Conservation (phyloP, 2,329 filamentous ascomycete genomes). For the Sarocladiaceae sp. region DNA sequence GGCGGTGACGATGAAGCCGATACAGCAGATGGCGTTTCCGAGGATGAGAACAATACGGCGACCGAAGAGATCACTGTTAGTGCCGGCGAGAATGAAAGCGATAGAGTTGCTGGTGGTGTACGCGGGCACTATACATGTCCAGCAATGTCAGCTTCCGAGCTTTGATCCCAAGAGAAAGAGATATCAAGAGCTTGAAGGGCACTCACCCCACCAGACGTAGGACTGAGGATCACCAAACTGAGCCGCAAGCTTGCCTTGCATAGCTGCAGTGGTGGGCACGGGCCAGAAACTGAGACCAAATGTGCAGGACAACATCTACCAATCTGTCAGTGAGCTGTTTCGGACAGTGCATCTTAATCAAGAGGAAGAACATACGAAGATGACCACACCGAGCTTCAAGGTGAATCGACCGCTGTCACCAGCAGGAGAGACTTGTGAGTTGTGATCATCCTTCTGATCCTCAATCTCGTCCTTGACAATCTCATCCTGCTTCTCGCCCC, state of each 20-base stretch:
- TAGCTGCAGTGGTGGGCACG: constrained; percentile 25
- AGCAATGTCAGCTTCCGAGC: background rate
- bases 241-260: constrained; percentile 21
- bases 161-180: background rate
- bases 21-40: constrained; percentile 23
- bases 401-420: constrained; percentile 17
- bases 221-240: constrained; percentile 23
- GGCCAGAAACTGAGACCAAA: constrained; percentile 33
- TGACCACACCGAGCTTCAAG: constrained; percentile 32
- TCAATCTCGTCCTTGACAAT: background rate
- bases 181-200: background rate
- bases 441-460: background rate
- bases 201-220: constrained; percentile 22
- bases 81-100: constrained; percentile 30
- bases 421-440: background rate
- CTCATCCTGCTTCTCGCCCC: background rate
- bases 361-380: constrained; percentile 14
- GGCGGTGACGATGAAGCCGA: constrained; percentile 29
- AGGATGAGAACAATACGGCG: constrained; percentile 24
- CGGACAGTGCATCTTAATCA: no score
- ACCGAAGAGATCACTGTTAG: constrained; percentile 41
- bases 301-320: constrained; percentile 24
- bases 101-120: constrained; percentile 34
- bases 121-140: constrained; percentile 18
- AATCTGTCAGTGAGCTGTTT: background rate